Percentiles rank a stretch among this genome's conserved stretches.
Evolutionary conservation across 2,329 filamentous ascomycete species (phyloP).

Genomic region (Aureobasidium namibiae): DNA sequence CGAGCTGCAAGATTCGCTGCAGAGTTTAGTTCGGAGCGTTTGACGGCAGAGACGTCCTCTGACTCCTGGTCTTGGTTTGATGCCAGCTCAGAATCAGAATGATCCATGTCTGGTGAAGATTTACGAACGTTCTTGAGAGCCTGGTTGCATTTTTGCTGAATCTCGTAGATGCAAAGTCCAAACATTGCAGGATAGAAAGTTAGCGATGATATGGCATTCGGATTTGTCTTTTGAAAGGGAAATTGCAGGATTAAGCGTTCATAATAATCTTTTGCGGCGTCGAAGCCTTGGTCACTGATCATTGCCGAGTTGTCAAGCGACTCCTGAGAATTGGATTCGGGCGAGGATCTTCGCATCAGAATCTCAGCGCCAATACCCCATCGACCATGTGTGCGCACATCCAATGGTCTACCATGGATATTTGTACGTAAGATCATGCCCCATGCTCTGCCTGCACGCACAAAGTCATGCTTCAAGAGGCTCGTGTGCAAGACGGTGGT

Average conservation of each 20-base stretch:
- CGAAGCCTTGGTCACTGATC: slow-evolving; percentile 40
- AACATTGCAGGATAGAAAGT: slow-evolving; percentile 79
- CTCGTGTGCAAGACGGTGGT: slow-evolving; percentile 64
- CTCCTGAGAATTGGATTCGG: background rate
- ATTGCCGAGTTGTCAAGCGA: slow-evolving; percentile 12
- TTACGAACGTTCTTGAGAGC: slow-evolving; percentile 30
- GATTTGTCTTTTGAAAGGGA: slow-evolving; percentile 57
- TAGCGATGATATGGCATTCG: slow-evolving; percentile 53
- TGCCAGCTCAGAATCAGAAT: slow-evolving; percentile 17
- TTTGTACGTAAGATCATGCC: slow-evolving; percentile 60
- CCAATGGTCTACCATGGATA: slow-evolving; percentile 49
- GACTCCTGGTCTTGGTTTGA: slow-evolving; percentile 15
- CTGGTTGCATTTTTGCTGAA: slow-evolving; percentile 52
- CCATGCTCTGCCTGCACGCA: slow-evolving; percentile 66
- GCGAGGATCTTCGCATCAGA: slow-evolving; percentile 49
- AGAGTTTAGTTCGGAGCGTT: slow-evolving; percentile 41
- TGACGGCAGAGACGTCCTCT: slow-evolving; percentile 8
- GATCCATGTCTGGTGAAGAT: background rate
- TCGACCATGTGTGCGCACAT: slow-evolving; percentile 59
- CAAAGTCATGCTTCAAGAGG: slow-evolving; percentile 61
- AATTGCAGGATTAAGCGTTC: slow-evolving; percentile 70
- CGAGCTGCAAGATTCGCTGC: slow-evolving; percentile 57
- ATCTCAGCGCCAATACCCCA: slow-evolving; percentile 86
- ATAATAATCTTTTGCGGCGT: slow-evolving; percentile 60
- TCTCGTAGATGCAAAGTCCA: slow-evolving; percentile 70